phyloP scores from a whole-genome alignment of 768 basidiomycete species.

The Gymnopilus junonius region DNA sequence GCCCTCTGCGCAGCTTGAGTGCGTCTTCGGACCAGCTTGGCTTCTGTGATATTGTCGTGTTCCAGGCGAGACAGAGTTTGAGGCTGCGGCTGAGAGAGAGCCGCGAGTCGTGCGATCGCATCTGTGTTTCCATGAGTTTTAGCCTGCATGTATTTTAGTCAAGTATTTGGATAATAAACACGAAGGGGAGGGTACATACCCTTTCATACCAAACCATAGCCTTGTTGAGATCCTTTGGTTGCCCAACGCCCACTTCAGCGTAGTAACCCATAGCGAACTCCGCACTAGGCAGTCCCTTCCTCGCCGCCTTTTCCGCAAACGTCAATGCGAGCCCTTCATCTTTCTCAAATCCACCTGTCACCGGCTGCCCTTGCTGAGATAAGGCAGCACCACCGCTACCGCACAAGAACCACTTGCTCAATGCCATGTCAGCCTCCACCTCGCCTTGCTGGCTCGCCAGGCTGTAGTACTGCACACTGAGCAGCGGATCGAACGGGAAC shows the following conservation, averaged over 20 bases:
- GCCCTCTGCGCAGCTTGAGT: conserved; percentile 68
- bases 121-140: conserved; percentile 80
- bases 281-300: conserved; percentile 75
- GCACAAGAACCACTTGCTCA: conserved; percentile 97
- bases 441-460: conserved; percentile 86
- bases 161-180: neutral
- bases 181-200: conserved; percentile 23
- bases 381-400: conserved; percentile 53
- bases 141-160: conserved; percentile 48
- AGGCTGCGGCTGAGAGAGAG: conserved; percentile 64
- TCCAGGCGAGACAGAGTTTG: conserved; percentile 75
- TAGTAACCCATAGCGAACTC: conserved; percentile 98
- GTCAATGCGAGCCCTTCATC: conserved; percentile 85
- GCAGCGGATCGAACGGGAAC: conserved; percentile 84
- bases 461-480: conserved; percentile 90
- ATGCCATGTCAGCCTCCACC: conserved; percentile 94
- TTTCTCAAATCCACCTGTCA: conserved; percentile 68
- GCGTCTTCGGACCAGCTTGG: conserved; percentile 80
- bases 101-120: conserved; percentile 73
- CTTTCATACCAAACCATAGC: conserved; percentile 81
- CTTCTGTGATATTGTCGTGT: conserved; percentile 79
- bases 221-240: conserved; percentile 58
- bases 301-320: conserved; percentile 88
- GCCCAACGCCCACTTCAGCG: conserved; percentile 89
- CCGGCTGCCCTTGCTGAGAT: neutral